Conservation (phyloP, 1,284 basidiomycete species). For the Ustilago trichophora region DNA sequence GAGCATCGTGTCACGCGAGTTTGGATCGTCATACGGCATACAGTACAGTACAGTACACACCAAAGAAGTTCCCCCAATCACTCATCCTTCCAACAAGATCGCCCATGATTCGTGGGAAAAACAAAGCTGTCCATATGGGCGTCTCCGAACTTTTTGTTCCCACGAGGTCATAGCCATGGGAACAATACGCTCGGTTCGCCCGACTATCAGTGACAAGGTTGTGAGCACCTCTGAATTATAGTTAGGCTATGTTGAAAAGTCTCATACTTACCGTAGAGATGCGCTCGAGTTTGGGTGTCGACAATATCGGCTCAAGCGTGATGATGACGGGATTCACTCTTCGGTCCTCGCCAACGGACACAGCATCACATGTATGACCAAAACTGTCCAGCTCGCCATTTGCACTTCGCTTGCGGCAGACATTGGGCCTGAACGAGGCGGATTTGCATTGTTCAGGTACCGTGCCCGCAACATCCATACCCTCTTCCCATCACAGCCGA, state of each 20-base stretch:
- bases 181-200: background rate
- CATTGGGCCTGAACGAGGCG: slow-evolving; percentile 1
- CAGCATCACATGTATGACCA: background rate
- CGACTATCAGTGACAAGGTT: too few species aligned
- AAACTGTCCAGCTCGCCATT: background rate
- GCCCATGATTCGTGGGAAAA: slow-evolving; percentile 1
- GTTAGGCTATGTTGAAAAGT: too few species aligned
- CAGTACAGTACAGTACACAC: background rate
- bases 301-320: too few species aligned
- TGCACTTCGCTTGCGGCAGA: background rate
- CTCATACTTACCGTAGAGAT: too few species aligned
- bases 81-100: slow-evolving; percentile 21
- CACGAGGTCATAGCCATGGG: slow-evolving; percentile 6
- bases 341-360: background rate
- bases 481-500: too few species aligned
- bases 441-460: slow-evolving; percentile 12
- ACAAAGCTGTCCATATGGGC: background rate
- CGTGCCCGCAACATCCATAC: background rate
- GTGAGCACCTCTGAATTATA: too few species aligned
- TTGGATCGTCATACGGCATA: slow-evolving; percentile 23
- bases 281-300: too few species aligned
- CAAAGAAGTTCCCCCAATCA: slow-evolving; percentile 6
- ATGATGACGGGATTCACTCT: background rate
- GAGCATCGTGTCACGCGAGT: background rate
- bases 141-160: slow-evolving; percentile 5